Conservation (phyloP, 441 rosid species). For the Isatis lusitanica region DNA sequence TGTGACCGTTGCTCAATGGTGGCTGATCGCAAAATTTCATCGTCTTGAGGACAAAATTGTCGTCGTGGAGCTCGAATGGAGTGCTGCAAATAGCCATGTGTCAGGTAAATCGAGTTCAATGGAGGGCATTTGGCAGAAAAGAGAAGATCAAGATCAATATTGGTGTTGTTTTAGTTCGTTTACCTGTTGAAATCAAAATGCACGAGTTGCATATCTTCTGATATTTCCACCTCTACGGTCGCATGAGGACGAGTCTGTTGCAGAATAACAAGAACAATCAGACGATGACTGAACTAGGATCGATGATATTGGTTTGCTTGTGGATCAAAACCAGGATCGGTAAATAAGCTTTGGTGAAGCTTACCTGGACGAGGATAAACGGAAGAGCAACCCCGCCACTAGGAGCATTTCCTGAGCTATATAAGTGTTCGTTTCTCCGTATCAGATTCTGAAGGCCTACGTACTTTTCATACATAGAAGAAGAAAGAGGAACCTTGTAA, state of each 20-base stretch:
- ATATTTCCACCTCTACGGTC: constrained; percentile 98
- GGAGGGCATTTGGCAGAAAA: neutral
- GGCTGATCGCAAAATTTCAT: constrained; percentile 83
- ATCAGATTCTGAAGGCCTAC: constrained; percentile 90
- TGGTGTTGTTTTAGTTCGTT: neutral
- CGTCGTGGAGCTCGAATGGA: constrained; percentile 97
- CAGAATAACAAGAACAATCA: constrained; percentile 4
- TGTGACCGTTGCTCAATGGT: constrained; percentile 28
- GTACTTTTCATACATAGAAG: constrained; percentile 46
- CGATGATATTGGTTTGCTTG: neutral
- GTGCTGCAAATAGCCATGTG: constrained; percentile 56
- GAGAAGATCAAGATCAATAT: neutral
- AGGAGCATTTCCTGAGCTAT: constrained; percentile 83
- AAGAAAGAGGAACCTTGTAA: constrained; percentile 11
- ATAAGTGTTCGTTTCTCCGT: constrained; percentile 76
- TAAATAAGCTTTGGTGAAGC: constrained; percentile 19
- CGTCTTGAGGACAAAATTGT: constrained; percentile 91
- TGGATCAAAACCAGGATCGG: neutral
- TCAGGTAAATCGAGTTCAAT: neutral
- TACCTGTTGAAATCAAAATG: constrained; percentile 99
- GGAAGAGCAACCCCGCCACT: constrained; percentile 92
- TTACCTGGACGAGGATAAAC: constrained; percentile 96
- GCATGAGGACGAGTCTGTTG: constrained; percentile 96
- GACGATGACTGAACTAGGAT: neutral
- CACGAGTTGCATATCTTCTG: constrained; percentile 99